Base-by-base conservation (phyloP, 495 filamentous ascomycete species). In the Polyplosphaeria fusca region DNA sequence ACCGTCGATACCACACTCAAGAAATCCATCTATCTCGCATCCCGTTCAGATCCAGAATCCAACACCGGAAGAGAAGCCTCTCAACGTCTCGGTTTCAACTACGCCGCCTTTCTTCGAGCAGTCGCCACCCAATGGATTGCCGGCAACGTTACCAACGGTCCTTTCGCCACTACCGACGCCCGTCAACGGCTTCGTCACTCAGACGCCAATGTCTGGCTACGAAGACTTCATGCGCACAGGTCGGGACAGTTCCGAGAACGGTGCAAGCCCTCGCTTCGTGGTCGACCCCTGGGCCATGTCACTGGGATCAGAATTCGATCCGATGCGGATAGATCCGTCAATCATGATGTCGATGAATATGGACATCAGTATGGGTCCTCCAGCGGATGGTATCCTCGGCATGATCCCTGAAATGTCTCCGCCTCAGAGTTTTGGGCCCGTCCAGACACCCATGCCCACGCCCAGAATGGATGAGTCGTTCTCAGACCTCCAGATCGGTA, bases 241-340 rank as follows among this genome's bases (percentile, higher is more conserved):
- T 2, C 49, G 47, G 32, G 69, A 70, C 12, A 50, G 52, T 5
- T 67, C 68, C 22, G 69, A 73, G 12, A 48, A 52, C 16, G 58
- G 28, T 11, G 39, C 64, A 11, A 71, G 67, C 50, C 72, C 71
- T 13, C 58, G 52, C 7, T 74, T 73, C 61, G 64, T 71, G 54
- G 45, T 72, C 30, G 72, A 74, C 43, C 48, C 56, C 4, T 74
- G 71, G 71, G 58, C 64, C 38, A 67, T 71, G 63, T 58, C 65
- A 23, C 60, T 74, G 48, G 54, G 67, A 16, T 53, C 62, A 19
- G 68, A 58, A 0, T 71, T 59, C 44, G 70, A 73, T 38, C 68
- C 56, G 1, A 61, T 70, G 55, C 55, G 71, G 32, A 68, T 63
- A 3, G 67, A 67, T 16, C 64, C 71, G 35, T 55, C 48, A 1